Evolutionary conservation across 768 basidiomycete species (phyloP).

Genomic region (Tricholoma hemisulphureum): DNA sequence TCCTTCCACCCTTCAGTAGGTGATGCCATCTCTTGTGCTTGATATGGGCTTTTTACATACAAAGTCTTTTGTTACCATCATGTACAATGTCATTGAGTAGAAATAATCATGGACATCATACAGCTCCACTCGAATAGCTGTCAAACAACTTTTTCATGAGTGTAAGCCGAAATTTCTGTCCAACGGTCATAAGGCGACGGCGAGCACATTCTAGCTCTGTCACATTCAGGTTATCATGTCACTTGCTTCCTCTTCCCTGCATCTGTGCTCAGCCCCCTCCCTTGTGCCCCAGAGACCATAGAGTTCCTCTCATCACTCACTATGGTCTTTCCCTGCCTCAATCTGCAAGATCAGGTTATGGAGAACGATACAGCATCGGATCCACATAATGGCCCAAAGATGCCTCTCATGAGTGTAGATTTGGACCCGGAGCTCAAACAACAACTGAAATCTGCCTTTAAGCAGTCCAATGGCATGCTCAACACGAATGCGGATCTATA

Average conservation of each 20-base stretch:
- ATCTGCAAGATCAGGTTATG: conserved; percentile 14
- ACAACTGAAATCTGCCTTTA: conserved; percentile 26
- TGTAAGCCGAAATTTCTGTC: background rate
- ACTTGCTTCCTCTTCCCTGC: background rate
- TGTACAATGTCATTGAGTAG: too few relatives aligned
- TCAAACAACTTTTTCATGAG: background rate
- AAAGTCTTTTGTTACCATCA: too few relatives aligned
- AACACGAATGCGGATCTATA: conserved; percentile 10
- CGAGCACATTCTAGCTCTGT: background rate
- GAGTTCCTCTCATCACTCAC: background rate
- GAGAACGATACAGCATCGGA: conserved; percentile 17
- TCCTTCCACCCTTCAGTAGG: too few relatives aligned
- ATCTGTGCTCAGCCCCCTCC: background rate
- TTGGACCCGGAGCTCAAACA: conserved; percentile 16
- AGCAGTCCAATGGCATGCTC: conserved; percentile 29
- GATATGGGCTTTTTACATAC: too few relatives aligned
- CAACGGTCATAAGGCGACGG: background rate
- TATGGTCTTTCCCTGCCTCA: background rate
- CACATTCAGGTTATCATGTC: background rate
- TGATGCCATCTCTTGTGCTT: too few relatives aligned
- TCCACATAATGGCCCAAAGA: conserved; percentile 15
- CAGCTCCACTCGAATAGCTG: background rate
- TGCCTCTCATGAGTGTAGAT: conserved; percentile 14
- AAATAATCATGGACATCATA: background rate
- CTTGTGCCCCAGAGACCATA: background rate